Evolutionary conservation across 495 filamentous ascomycete genomes (phyloP).

Genomic region (Daldinia grandis): DNA sequence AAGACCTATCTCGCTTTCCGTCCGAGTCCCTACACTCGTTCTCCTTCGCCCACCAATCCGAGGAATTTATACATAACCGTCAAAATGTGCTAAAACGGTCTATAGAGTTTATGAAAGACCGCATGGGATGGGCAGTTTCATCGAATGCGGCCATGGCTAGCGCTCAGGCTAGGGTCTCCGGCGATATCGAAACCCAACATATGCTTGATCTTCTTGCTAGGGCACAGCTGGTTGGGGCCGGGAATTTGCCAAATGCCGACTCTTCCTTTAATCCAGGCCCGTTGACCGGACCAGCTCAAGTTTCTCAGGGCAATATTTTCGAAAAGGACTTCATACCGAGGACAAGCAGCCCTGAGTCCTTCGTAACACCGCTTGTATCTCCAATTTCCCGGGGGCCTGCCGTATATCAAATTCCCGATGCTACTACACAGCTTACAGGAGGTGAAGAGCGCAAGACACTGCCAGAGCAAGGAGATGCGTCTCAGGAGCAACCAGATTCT

Average conservation of each 20-base stretch:
- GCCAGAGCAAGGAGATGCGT: slow-evolving; percentile 16
- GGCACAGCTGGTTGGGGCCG: slow-evolving; percentile 75
- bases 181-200: slow-evolving; percentile 86
- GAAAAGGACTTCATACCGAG: slow-evolving; percentile 74
- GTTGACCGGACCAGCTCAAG: slow-evolving; percentile 76
- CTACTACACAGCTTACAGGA: slow-evolving; percentile 3
- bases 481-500: slow-evolving; percentile 47
- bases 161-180: slow-evolving; percentile 81
- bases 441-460: slow-evolving; percentile 13
- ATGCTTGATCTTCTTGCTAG: slow-evolving; percentile 88
- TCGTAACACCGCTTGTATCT: slow-evolving; percentile 49
- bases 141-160: slow-evolving; percentile 68
- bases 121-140: slow-evolving; percentile 77
- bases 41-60: slow-evolving; percentile 96
- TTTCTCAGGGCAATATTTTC: slow-evolving; percentile 77
- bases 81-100: slow-evolving; percentile 94
- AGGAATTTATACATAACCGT: slow-evolving; percentile 86
- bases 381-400: slow-evolving; percentile 39
- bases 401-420: slow-evolving; percentile 7
- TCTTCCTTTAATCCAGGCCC: slow-evolving; percentile 62
- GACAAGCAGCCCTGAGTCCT: slow-evolving; percentile 61
- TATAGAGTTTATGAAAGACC: slow-evolving; percentile 97
- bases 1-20: slow-evolving; percentile 92
- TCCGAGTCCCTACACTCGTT: slow-evolving; percentile 98
- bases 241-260: slow-evolving; percentile 55